Evolutionary conservation across 2,329 filamentous ascomycete genomes (phyloP), one percentile per base, ranked within the genome.

Genomic region (Zymoseptoria brevis): DNA sequence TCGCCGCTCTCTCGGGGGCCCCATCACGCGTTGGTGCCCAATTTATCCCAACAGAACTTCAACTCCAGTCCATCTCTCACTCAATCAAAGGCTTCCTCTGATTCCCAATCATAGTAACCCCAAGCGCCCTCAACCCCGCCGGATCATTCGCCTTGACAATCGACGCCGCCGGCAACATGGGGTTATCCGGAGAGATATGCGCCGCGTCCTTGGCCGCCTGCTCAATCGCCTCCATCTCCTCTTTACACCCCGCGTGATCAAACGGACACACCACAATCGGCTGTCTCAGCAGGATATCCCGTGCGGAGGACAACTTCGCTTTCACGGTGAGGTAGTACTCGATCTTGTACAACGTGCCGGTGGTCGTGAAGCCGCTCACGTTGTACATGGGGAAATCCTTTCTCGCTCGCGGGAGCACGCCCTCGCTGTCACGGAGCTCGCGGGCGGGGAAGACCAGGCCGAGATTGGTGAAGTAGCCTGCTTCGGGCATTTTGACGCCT

Each of bases 141-240:
- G 79, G 85, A 71, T 97, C 92, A 61, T 83, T 87, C 4, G 90
- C 86, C 55, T 88, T 81, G 59, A 97, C 84, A 63, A 99, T 94
- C 7, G 83, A 86, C 62, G 87, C 86, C 1, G 92, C 87, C 0
- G 94, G 92, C n/a, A 96, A 76, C 87, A 95, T 92, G 0, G 92
- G 94, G 68, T 94, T 94, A 62, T 95, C 90, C 0, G 88, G 88
- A 66, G 93, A 90, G 61, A 97, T 87, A 62, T 89, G 85, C 16
- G 89, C 88, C 1, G 94, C 93, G 67, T 97, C 93, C 74, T 92
- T 93, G 50, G 94, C 94, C 0, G 94, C 89, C 75, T 96, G 90
- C 72, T 96, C 92, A 64, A 99, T 97, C 45, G 92, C 92, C 69
- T 96, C 92, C 90, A 99, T 96, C 76, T 97, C 94, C 72, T 96